Evolutionary conservation across 495 filamentous ascomycete species (phyloP), one percentile per base, ranked within the genome.

Genomic region (Penicillium ochrochloron): DNA sequence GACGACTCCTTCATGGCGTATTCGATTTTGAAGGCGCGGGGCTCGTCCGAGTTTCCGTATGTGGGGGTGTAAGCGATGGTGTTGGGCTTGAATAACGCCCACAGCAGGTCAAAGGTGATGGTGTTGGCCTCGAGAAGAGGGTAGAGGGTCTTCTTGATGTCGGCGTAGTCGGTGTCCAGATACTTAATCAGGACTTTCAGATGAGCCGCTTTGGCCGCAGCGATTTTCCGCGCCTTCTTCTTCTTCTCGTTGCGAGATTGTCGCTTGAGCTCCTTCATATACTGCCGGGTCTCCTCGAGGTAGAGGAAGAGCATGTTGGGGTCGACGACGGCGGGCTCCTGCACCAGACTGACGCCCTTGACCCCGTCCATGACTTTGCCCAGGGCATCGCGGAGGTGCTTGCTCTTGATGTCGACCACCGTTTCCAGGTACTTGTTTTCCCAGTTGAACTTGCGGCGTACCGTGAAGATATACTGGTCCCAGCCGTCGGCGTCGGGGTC

Each of bases 61-160:
- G 92, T 95, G 3, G 86, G 86, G 0, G 91, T 90, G 68, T 90
- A 94, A 1, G 89, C 90, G 41, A 96, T 85, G 15, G 92, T 92
- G 69, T 96, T 94, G 7, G 94, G 93, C 69, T 96, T 96, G 82
- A 92, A 94, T 8, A 97, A 77, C 3, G 94, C 92, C 94, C 94
- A 96, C 5, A 96, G 74, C 11, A 96, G 84, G 61, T 96, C 93
- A 63, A 93, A 97, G 6, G 93, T 96, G 72, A 97, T 96, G 58
- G 89, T 89, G 33, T 91, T 90, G 56, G 90, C 89, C 62, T 93
- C 88, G 17, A 97, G 82, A 69, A 97, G 83, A 0, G 93, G 92
- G 66, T 93, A 91, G 3, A 97, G 83, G 11, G 88, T 92, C 70
- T 92, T 91, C 74, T 94, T 94, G 12, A 78, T 87, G 34, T 92